Evolutionary conservation across 2,329 filamentous ascomycete genomes (phyloP).

Genomic region (Fusarium marasasianum): DNA sequence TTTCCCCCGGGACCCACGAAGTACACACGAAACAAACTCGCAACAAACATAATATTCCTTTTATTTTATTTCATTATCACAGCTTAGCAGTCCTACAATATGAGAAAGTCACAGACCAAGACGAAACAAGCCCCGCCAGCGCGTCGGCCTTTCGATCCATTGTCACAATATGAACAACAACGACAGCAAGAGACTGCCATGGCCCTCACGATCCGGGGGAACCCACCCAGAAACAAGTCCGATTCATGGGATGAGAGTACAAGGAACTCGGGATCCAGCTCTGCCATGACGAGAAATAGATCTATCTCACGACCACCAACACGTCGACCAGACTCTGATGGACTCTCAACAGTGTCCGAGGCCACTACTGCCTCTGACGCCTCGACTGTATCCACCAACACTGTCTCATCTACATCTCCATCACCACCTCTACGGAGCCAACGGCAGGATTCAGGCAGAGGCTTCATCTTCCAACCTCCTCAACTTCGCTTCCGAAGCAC

Average conservation of each 20-base stretch:
- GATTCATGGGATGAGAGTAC: conserved; percentile 30
- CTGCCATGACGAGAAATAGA: conserved; percentile 29
- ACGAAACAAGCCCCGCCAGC: conserved; percentile 14
- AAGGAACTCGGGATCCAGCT: conserved; percentile 18
- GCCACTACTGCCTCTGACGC: conserved; percentile 25
- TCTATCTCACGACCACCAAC: conserved; percentile 34
- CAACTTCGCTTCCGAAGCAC: conserved; percentile 38
- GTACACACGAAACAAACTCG: conserved; percentile 11
- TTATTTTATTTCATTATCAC: background rate
- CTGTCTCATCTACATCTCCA: conserved; percentile 2
- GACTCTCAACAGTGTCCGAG: conserved; percentile 42
- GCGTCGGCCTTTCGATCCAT: conserved; percentile 28
- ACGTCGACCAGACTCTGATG: conserved; percentile 32
- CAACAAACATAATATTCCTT: conserved; percentile 9
- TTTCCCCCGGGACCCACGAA: conserved; percentile 20
- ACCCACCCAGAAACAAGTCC: conserved; percentile 34
- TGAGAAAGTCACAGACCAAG: conserved; percentile 35
- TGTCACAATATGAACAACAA: conserved; percentile 35
- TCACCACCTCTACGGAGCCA: conserved; percentile 11
- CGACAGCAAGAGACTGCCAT: conserved; percentile 36
- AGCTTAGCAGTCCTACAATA: conserved; percentile 8
- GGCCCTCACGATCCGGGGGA: conserved; percentile 41
- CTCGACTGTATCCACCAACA: conserved; percentile 7
- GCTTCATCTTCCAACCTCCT: conserved; percentile 39
- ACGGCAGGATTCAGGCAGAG: conserved; percentile 15